Evolutionary conservation across 108 stramenopile genomes (phyloP).

Genomic region (Conticribra guillardii): DNA sequence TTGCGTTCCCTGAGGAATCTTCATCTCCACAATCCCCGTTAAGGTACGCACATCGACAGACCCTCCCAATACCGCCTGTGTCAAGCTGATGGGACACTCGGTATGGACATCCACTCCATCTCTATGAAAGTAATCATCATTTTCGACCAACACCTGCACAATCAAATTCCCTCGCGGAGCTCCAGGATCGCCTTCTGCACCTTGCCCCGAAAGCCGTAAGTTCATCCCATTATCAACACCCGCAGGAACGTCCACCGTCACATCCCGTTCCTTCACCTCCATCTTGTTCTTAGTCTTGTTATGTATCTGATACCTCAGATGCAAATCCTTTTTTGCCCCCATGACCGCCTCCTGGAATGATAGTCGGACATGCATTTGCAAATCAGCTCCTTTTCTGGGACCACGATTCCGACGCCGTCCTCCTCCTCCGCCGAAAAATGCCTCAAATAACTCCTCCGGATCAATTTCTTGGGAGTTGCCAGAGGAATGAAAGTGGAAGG

Average conservation of each 20-base stretch:
- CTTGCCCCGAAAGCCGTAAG: constrained; percentile 85
- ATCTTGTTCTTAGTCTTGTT: constrained; percentile 67
- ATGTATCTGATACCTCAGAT: constrained; percentile 74
- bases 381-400: constrained; percentile 84
- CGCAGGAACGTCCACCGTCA: constrained; percentile 87
- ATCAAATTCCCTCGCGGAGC: constrained; percentile 89
- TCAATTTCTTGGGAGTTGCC: constrained; percentile 81
- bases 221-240: constrained; percentile 96
- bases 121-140: constrained; percentile 90
- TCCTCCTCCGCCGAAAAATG: constrained; percentile 80
- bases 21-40: constrained; percentile 94
- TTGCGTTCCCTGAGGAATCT: constrained; percentile 92
- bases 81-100: constrained; percentile 74
- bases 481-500: constrained; percentile 71
- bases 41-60: constrained; percentile 95
- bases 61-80: constrained; percentile 92
- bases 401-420: constrained; percentile 65
- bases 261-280: constrained; percentile 81
- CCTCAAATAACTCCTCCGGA: constrained; percentile 89
- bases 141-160: constrained; percentile 86
- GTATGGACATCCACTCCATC: constrained; percentile 89
- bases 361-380: constrained; percentile 84
- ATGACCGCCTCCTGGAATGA: constrained; percentile 92
- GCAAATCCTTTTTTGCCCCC: constrained; percentile 82
- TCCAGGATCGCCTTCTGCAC: constrained; percentile 91